Percentiles rank a stretch among this genome's conserved stretches.
Evolutionary conservation across 306 rosid species (phyloP).

Genomic region (Rubus parviflorus): DNA sequence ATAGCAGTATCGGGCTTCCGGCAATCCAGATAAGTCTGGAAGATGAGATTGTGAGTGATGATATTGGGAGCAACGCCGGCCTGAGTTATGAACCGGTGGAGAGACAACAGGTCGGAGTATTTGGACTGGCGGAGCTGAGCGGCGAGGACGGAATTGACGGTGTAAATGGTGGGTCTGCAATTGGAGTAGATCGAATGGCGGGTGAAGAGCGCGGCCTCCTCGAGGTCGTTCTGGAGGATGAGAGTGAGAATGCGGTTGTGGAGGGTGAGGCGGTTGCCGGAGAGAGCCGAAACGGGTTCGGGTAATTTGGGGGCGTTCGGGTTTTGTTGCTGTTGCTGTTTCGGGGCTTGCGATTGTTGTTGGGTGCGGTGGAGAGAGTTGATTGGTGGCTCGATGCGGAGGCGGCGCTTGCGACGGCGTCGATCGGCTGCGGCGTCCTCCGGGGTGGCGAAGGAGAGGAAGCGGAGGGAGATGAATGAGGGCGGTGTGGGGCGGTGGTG

Average conservation of each 20-base stretch:
- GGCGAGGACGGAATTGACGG: slow-evolving; percentile 75
- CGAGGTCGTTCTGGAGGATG: slow-evolving; percentile 81
- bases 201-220: slow-evolving; percentile 86
- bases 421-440: slow-evolving; percentile 99
- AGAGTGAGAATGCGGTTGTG: slow-evolving; percentile 75
- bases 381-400: slow-evolving; percentile 94
- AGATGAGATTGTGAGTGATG: slow-evolving; percentile 77
- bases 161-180: slow-evolving; percentile 89
- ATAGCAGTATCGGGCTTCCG: slow-evolving; percentile 86
- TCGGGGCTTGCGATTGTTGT: slow-evolving; percentile 23
- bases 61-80: slow-evolving; percentile 90
- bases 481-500: slow-evolving; percentile 25
- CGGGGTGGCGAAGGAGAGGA: slow-evolving; percentile 77
- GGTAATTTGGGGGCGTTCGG: slow-evolving; percentile 88
- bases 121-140: slow-evolving; percentile 87
- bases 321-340: slow-evolving; percentile 44
- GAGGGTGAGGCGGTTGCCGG: slow-evolving; percentile 81
- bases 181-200: slow-evolving; percentile 94
- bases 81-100: slow-evolving; percentile 87
- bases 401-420: slow-evolving; percentile 92
- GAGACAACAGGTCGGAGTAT: slow-evolving; percentile 81
- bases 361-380: slow-evolving; percentile 73
- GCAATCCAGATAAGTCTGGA: slow-evolving; percentile 90
- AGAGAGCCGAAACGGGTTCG: slow-evolving; percentile 67
- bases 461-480: slow-evolving; percentile 45